Evolutionary conservation across 768 basidiomycete species (phyloP).

Genomic region (Fibroporia radiculosa): DNA sequence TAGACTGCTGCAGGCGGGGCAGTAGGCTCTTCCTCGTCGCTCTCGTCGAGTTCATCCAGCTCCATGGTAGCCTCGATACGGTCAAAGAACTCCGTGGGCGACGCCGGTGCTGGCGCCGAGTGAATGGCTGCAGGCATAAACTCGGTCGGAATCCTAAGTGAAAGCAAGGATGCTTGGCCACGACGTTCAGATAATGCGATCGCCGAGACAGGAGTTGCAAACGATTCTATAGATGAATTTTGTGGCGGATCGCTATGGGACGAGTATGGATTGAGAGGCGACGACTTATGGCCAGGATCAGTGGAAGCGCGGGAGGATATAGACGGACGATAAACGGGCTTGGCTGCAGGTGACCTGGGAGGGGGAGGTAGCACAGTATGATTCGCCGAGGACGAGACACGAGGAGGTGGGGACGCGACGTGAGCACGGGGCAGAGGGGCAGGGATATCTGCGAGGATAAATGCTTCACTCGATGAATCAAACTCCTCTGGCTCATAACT

Average conservation of each 20-base stretch:
- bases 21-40: constrained; percentile 28
- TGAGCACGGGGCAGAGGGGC: constrained; percentile 14
- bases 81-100: constrained; percentile 71
- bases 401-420: constrained; percentile 48
- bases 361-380: constrained; percentile 54
- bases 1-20: constrained; percentile 11
- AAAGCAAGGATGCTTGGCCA: constrained; percentile 14
- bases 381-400: constrained; percentile 54
- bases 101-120: constrained; percentile 56
- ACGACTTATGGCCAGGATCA: constrained; percentile 2
- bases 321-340: constrained; percentile 18
- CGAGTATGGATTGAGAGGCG: constrained; percentile 4
- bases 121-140: constrained; percentile 39
- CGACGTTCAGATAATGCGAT: constrained; percentile 17
- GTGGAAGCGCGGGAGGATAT: constrained; percentile 12
- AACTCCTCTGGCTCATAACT: constrained; percentile 11
- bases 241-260: not conserved
- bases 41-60: constrained; percentile 66
- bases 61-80: constrained; percentile 62
- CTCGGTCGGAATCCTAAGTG: constrained; percentile 35
- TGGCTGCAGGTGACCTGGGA: constrained; percentile 19
- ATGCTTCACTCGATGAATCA: constrained; percentile 17
- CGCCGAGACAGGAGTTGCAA: not conserved
- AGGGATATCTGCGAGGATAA: constrained; percentile 12
- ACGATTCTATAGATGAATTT: not conserved